These are phyloP conservation scores for Meira miltonrushii DNA, from an alignment of 1,284 basidiomycete species.

Conservation along the genomic window DNA sequence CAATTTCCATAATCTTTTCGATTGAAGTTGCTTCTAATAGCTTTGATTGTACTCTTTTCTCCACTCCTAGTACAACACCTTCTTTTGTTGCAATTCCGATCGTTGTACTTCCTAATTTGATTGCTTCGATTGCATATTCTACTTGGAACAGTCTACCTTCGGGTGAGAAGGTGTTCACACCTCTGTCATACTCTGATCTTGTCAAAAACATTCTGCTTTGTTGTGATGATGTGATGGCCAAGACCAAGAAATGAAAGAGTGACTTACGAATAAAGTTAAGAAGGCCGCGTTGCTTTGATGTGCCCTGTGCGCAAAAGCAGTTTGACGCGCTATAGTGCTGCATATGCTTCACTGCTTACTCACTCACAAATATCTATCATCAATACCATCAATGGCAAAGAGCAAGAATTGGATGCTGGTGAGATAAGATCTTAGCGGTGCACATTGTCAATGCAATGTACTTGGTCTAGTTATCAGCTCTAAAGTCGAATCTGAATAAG, in stretches of 20 bases:
- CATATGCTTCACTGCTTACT: too few relatives aligned
- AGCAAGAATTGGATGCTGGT: too few relatives aligned
- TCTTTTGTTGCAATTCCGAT: slow-evolving; percentile 69
- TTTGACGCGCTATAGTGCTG: too few relatives aligned
- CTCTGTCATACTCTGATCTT: slow-evolving; percentile 61
- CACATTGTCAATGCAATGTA: too few relatives aligned
- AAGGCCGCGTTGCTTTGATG: slow-evolving; percentile 1
- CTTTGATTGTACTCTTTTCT: slow-evolving; percentile 96
- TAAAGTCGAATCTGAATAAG: too few relatives aligned
- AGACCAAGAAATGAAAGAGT: background rate
- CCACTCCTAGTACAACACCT: slow-evolving; percentile 89
- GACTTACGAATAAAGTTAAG: background rate
- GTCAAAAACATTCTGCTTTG: slow-evolving; percentile 13
- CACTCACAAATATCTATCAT: too few relatives aligned
- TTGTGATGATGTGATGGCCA: background rate
- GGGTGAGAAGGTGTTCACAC: slow-evolving; percentile 98
- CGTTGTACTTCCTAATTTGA: slow-evolving; percentile 78
- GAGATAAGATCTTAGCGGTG: too few relatives aligned
- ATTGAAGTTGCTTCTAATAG: slow-evolving; percentile 91
- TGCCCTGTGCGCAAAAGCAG: background rate
- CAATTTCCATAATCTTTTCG: slow-evolving; percentile 99
- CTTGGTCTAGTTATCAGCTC: too few relatives aligned
- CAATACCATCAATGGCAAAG: too few relatives aligned
- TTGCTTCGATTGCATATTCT: slow-evolving; percentile 81
- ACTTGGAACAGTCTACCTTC: slow-evolving; percentile 91